A percentile compares a stretch with the other conserved stretches of the same genome.
Conservation (phyloP, 768 basidiomycete genomes). For the Auricularia cornea region DNA sequence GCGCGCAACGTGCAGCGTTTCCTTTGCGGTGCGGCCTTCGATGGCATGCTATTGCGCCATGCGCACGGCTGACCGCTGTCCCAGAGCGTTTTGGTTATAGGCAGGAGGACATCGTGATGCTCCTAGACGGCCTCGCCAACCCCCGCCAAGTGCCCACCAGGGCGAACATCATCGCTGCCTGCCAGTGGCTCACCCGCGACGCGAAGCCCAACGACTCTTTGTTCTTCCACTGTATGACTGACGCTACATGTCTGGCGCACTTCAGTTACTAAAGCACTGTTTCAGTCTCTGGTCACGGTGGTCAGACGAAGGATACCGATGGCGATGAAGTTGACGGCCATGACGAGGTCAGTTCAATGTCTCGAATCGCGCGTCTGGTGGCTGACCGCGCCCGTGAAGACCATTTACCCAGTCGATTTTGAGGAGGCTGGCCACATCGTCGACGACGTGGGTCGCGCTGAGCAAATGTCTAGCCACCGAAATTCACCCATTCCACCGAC, state of each 20-base stretch:
- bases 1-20: conserved; percentile 57
- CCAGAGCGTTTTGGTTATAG: conserved; percentile 41
- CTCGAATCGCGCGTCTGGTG: neutral
- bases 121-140: conserved; percentile 68
- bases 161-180: conserved; percentile 74
- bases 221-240: conserved; percentile 77
- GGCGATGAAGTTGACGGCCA: conserved; percentile 77
- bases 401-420: conserved; percentile 79
- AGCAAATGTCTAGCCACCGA: neutral
- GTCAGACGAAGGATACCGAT: conserved; percentile 74
- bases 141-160: conserved; percentile 62
- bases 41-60: neutral
- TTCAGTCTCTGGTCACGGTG: conserved; percentile 88
- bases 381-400: conserved; percentile 34
- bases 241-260: neutral
- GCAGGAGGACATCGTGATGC: conserved; percentile 72
- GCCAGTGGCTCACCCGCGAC: conserved; percentile 85
- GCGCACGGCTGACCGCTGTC: neutral
- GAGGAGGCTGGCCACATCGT: conserved; percentile 68
- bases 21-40: neutral
- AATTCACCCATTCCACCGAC: conserved; percentile 5
- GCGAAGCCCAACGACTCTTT: conserved; percentile 78
- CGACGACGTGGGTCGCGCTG: conserved; percentile 62
- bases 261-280: neutral
- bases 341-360: conserved; percentile 6